Evolutionary conservation across 2,329 filamentous ascomycete species (phyloP).

Genomic region (Talaromyces sp.): DNA sequence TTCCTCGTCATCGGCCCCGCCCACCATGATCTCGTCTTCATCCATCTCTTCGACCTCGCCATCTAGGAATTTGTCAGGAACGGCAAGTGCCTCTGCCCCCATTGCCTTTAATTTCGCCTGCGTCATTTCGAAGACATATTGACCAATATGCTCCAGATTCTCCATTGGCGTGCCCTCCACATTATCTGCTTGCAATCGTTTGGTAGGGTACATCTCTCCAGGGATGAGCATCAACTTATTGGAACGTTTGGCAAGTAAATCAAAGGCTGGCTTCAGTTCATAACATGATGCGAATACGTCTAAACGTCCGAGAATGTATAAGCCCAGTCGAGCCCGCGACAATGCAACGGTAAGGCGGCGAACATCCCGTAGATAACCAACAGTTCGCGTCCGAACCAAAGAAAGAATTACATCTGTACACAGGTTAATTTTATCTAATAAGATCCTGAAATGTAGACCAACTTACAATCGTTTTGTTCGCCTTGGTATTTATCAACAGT

Average conservation of each 20-base stretch:
- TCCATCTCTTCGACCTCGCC: constrained; percentile 34
- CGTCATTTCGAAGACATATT: constrained; percentile 97
- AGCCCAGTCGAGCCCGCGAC: constrained; percentile 81
- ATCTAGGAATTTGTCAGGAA: constrained; percentile 15
- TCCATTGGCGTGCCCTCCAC: constrained; percentile 67
- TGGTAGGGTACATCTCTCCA: constrained; percentile 77
- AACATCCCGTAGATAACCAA: constrained; percentile 90
- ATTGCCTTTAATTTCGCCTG: constrained; percentile 56
- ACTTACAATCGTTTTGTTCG: constrained; percentile 95
- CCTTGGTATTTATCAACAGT: constrained; percentile 99
- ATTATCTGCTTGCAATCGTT: constrained; percentile 48
- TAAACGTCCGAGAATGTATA: constrained; percentile 86
- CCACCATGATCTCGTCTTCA: constrained; percentile 32
- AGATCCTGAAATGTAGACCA: constrained; percentile 22
- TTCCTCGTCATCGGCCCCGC: constrained; percentile 30
- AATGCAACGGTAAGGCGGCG: constrained; percentile 90
- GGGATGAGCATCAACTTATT: constrained; percentile 77
- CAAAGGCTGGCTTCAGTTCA: constrained; percentile 83
- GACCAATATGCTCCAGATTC: constrained; percentile 84
- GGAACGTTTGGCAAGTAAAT: constrained; percentile 67
- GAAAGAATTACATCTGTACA: constrained; percentile 80
- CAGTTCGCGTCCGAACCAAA: constrained; percentile 77
- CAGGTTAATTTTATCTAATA: constrained; percentile 9
- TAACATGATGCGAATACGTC: constrained; percentile 84
- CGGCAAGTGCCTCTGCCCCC: constrained; percentile 1